phyloP scores from a whole-genome alignment of 306 rosid species.

The Castanea crenata region DNA sequence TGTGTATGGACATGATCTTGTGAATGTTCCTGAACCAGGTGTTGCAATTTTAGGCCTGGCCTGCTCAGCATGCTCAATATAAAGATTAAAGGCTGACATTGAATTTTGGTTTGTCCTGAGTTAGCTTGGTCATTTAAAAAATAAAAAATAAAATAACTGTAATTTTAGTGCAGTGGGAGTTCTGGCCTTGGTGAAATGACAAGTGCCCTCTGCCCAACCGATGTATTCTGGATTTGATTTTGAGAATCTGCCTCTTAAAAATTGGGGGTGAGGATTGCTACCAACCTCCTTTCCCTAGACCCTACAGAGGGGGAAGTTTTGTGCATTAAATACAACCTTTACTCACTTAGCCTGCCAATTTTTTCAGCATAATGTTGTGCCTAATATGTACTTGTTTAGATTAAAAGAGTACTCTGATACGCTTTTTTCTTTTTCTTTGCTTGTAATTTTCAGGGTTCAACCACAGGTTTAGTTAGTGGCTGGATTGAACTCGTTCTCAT shows the following conservation, averaged over 20 bases:
- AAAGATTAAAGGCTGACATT: neutral
- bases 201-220: too few species aligned
- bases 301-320: too few species aligned
- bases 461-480: conserved; percentile 43
- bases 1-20: conserved; percentile 3
- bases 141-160: too few species aligned
- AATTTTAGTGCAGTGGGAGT: too few species aligned
- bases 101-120: neutral
- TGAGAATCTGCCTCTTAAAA: too few species aligned
- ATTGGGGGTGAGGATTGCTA: too few species aligned
- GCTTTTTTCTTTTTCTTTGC: conserved; percentile 8
- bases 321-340: too few species aligned
- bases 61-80: neutral
- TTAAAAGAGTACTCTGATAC: conserved; percentile 12
- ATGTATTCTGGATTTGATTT: too few species aligned
- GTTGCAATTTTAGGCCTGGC: neutral
- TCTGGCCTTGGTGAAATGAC: too few species aligned
- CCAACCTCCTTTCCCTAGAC: too few species aligned
- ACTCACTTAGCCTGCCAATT: neutral
- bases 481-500: conserved; percentile 87
- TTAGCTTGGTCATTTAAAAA: neutral
- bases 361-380: neutral
- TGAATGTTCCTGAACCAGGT: neutral
- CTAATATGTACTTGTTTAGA: neutral
- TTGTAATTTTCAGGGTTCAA: conserved; percentile 54